phyloP scores from a whole-genome alignment of 495 filamentous ascomycete genomes.

The Wilcoxina mikolae region DNA sequence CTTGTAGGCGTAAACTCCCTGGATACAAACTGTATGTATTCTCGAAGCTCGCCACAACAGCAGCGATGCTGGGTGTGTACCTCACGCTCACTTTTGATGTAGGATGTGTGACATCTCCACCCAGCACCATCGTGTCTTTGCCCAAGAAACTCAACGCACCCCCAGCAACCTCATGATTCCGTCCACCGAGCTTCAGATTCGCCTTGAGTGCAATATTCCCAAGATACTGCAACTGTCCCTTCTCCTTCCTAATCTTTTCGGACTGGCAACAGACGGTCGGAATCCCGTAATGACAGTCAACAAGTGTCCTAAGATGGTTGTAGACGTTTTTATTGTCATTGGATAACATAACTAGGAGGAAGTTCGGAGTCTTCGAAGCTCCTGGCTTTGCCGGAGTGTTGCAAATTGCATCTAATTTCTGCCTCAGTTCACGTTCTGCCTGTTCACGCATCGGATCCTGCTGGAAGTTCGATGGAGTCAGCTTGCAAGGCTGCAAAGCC shows the following conservation, averaged over 20 bases:
- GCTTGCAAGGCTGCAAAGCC: not conserved
- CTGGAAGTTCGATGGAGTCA: not conserved
- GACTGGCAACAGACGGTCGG: slow-evolving; percentile 23
- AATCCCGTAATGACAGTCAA: slow-evolving; percentile 15
- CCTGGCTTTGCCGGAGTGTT: too few species aligned
- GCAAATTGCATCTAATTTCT: too few species aligned
- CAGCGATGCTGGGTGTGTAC: slow-evolving; percentile 54
- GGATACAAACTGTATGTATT: slow-evolving; percentile 53
- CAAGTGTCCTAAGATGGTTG: slow-evolving; percentile 4
- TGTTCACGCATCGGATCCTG: not conserved
- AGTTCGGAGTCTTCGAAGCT: not conserved
- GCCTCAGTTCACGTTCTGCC: not conserved
- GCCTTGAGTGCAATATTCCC: slow-evolving; percentile 34
- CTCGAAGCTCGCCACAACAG: slow-evolving; percentile 58
- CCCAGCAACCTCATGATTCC: slow-evolving; percentile 42
- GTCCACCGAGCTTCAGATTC: slow-evolving; percentile 72
- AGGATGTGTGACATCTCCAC: slow-evolving; percentile 80
- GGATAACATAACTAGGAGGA: slow-evolving; percentile 3
- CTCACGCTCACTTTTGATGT: slow-evolving; percentile 45
- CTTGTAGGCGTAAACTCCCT: slow-evolving; percentile 44
- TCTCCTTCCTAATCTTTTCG: slow-evolving; percentile 19
- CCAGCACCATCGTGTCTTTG: slow-evolving; percentile 67
- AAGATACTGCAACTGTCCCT: slow-evolving; percentile 21
- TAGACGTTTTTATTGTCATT: slow-evolving; percentile 1
- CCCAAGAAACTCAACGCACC: slow-evolving; percentile 29